These are phyloP conservation scores for Aspergillus bertholletiae DNA, from an alignment of 495 filamentous ascomycete species.

Conservation along the genomic window DNA sequence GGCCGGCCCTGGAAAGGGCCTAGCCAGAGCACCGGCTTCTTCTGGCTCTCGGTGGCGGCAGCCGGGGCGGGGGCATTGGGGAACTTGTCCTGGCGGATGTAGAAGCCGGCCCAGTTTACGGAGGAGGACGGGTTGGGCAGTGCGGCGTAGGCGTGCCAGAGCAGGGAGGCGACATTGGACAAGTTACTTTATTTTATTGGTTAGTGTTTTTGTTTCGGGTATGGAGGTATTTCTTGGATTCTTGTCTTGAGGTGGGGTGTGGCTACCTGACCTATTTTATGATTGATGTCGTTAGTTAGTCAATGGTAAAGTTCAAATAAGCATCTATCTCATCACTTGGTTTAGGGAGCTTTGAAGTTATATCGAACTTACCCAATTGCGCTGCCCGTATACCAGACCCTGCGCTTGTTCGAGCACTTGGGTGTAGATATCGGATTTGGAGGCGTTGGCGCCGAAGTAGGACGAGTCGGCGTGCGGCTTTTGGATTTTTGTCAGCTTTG, in stretches of 20 bases:
- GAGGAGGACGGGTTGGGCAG: conserved; percentile 67
- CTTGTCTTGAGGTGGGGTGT: conserved; percentile 1
- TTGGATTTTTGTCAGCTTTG: too few relatives aligned
- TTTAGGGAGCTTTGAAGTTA: too few relatives aligned
- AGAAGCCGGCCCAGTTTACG: conserved; percentile 93
- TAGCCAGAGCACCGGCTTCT: too few relatives aligned
- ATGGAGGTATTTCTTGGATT: background rate
- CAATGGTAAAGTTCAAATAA: too few relatives aligned
- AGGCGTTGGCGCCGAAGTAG: conserved; percentile 60
- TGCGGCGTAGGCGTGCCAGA: conserved; percentile 82
- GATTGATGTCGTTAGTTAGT: too few relatives aligned
- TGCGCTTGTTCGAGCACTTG: conserved; percentile 70
- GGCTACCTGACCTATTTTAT: conserved; percentile 54
- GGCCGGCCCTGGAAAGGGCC: conserved; percentile 88
- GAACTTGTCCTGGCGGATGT: conserved; percentile 64
- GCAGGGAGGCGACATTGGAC: conserved; percentile 76
- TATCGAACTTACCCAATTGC: conserved; percentile 81
- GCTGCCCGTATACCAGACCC: conserved; percentile 70
- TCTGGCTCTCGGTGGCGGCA: conserved; percentile 25
- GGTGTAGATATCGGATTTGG: conserved; percentile 72
- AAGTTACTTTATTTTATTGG: conserved; percentile 61
- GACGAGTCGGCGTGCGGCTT: conserved; percentile 88
- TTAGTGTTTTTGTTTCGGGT: conserved; percentile 1
- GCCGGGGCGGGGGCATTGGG: conserved; percentile 21
- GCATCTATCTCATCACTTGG: too few relatives aligned